phyloP scores from a whole-genome alignment of 2,329 filamentous ascomycete genomes.

The Microsporum canis region DNA sequence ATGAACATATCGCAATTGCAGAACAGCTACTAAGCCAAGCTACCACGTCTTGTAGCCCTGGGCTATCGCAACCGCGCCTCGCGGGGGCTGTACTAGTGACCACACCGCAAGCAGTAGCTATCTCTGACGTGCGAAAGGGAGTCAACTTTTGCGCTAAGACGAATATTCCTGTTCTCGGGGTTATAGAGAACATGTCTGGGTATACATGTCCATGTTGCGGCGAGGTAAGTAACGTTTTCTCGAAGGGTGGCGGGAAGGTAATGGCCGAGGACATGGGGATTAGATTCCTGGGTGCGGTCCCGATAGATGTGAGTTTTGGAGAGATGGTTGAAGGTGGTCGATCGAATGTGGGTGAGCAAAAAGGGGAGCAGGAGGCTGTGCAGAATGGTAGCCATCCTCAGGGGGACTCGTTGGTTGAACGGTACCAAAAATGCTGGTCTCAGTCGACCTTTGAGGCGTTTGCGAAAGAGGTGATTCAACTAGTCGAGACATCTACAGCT shows the following conservation, averaged over 20 bases:
- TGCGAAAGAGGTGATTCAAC: conserved; percentile 26
- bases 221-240: conserved; percentile 90
- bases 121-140: conserved; percentile 87
- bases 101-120: conserved; percentile 87
- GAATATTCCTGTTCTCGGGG: conserved; percentile 65
- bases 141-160: conserved; percentile 88
- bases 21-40: conserved; percentile 57
- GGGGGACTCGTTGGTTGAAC: conserved; percentile 29
- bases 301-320: conserved; percentile 88
- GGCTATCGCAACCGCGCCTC: conserved; percentile 46
- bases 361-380: conserved; percentile 8
- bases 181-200: conserved; percentile 83
- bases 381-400: conserved; percentile 6
- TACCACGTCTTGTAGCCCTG: not conserved
- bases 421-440: conserved; percentile 36
- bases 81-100: conserved; percentile 89
- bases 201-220: conserved; percentile 49
- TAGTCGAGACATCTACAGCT: conserved; percentile 9
- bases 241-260: conserved; percentile 72
- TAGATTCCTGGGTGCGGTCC: conserved; percentile 72
- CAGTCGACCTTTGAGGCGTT: conserved; percentile 33
- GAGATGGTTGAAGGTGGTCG: conserved; percentile 60
- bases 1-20: conserved; percentile 91
- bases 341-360: conserved; percentile 16
- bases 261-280: conserved; percentile 84